These are phyloP conservation scores for Jamesozyma gamospora DNA, from an alignment of 805 yeast species.

Conservation along the genomic window DNA sequence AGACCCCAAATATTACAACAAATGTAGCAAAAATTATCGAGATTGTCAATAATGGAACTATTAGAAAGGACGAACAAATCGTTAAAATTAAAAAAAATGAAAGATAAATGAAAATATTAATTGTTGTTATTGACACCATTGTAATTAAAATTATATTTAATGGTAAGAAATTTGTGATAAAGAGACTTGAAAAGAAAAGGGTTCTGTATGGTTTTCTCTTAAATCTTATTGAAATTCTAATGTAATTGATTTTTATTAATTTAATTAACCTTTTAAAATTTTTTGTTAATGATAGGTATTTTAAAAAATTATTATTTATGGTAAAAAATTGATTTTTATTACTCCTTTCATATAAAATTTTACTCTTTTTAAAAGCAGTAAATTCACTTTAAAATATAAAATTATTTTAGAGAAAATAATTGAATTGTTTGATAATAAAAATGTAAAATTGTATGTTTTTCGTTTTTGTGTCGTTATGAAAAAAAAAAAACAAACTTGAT, in stretches of 20 bases:
- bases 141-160: conserved; percentile 8
- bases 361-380: background rate
- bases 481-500: too few relatives aligned
- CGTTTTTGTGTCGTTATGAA: too few relatives aligned
- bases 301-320: background rate
- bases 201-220: conserved; percentile 17
- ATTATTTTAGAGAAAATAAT: background rate
- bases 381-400: background rate
- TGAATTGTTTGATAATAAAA: too few relatives aligned
- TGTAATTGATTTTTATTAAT: conserved; percentile 1
- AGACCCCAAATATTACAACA: conserved; percentile 22
- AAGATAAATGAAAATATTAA: conserved; percentile 18
- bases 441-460: too few relatives aligned
- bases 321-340: background rate
- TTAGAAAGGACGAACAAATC: conserved; percentile 16
- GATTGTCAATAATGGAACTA: conserved; percentile 20
- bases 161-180: conserved; percentile 5
- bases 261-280: conserved; percentile 1
- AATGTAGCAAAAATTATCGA: conserved; percentile 24
- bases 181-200: conserved; percentile 6
- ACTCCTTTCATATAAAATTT: background rate
- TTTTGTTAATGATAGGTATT: background rate
- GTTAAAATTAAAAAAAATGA: conserved; percentile 15
- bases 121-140: conserved; percentile 16
- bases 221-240: conserved; percentile 7